Base-by-base conservation (phyloP, 2,329 filamentous ascomycete genomes). In the Cladophialophora immunda region DNA sequence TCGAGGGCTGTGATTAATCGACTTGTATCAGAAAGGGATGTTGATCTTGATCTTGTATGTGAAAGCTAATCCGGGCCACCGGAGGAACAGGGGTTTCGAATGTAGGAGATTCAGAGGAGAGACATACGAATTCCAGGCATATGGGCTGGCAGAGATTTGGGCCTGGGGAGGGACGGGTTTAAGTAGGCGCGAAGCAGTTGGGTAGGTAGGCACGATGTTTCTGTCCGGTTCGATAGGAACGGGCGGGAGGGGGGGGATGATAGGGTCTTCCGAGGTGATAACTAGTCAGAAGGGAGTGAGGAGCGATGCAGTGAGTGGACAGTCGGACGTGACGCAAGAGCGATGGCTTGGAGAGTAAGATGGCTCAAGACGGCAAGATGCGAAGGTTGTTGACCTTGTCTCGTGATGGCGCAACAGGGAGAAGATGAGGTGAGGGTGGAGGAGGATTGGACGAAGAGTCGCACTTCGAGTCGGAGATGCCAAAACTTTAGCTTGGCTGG, bases 71-170 rank as follows among this genome's bases (percentile, higher is more conserved):
- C 52, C 45, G 58, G 38, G 58, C 19, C 34, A 53, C 32, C 47
- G 55, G 41, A 41, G 22, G 27, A 36, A 52, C 27, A 47, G 32
- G 27, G 52, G 29, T 57, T 25, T 27, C 30, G 58, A 53, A 55
- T n/a, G 32, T 34, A 38, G 15, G 52, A 34, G 25, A 38, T 29
- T 63, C 45, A 70, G 50, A 58, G 53, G 58, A 32, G 70, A 60
- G 41, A 72, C 70, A 36, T 70, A 72, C 70, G 70, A 60, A 72
- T 68, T 68, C 70, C 70, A 62, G 70, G 70, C 70, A 72, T 72
- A 54, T 63, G 58, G 59, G 57, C 32, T 55, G 34, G n/a, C 19
- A 53, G 29, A 62, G 34, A 38, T 54, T 55, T 29, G 55, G 55
- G 32, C 30, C 45, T 54, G 62, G 63, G 66, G 57, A 65, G 32